Evolutionary conservation across 1,139 yeast genomes (phyloP), one percentile per base, ranked within the genome.

Genomic region (Kurtzmaniella natalensis): DNA sequence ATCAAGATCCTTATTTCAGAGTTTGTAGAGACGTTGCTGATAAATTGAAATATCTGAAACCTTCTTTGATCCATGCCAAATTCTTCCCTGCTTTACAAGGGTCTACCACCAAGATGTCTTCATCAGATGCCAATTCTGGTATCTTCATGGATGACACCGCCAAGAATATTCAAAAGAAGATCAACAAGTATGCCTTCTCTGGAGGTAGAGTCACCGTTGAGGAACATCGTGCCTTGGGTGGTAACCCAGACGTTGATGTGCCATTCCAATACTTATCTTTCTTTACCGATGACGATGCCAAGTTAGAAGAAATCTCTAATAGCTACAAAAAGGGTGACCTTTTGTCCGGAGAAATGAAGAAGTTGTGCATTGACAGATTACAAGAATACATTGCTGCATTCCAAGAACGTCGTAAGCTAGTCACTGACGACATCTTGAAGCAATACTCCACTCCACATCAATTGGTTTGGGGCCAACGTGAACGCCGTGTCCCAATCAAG

Each of bases 11-110:
- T 25, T 94, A 94, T 62, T 94, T 94, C 69, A 76, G 99, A 59
- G 95, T 94, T 20, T 86, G 96, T 62, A 76, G 99, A 62, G 99
- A 94, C 57, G 98, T 94, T 43, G 96, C 98, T 18, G 88, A 81
- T 53, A 92, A 89, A 59, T 75, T 94, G 55, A 85, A 83, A 61
- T 94, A 75, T 57, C 69, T 89, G 45, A 94, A 94, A 62, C 98
- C 97, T 15, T 78, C 96, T 4, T 74, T 92, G 58, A 72, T 94
- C 46, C 97, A 92, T 60, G 82, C 98, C 39, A 84, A 86, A 62
- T 94, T 94, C 61, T 92, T 94, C 83, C 99, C 99, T 28, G 97
- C 98, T 32, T 72, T 94, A 50, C 97, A 92, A 69, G 99, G 99
- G 33, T 83, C 97, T 3, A 76, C 88, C 18, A 86, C 97, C 31